A percentile compares a stretch with the other conserved stretches of the same genome.
phyloP scores from a whole-genome alignment of 208 protist genomes.

The Trypanosomatidae sp. region DNA sequence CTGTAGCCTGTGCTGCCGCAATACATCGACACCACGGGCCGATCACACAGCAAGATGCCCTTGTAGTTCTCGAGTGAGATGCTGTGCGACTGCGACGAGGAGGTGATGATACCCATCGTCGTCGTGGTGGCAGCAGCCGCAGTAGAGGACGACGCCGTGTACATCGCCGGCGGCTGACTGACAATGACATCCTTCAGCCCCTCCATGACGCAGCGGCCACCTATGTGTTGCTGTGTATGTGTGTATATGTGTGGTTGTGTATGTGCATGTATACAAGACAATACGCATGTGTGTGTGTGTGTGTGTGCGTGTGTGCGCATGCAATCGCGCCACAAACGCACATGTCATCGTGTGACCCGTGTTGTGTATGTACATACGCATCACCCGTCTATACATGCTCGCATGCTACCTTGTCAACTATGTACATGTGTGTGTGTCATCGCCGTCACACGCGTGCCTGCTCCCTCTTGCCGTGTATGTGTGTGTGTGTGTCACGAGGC shows the following conservation, averaged over 20 bases:
- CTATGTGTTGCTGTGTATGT: background rate
- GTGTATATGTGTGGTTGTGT: no score
- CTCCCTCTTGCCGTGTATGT: background rate
- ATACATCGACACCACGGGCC: slow-evolving; percentile 17
- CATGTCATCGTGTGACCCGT: no score
- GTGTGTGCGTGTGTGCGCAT: background rate
- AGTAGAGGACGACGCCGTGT: no score
- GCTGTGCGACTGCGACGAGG: background rate
- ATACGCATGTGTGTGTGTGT: background rate
- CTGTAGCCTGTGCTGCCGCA: slow-evolving; percentile 2
- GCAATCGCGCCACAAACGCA: background rate
- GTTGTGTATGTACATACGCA: no score
- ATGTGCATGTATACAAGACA: no score
- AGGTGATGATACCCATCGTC: slow-evolving; percentile 3
- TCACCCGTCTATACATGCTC: no score
- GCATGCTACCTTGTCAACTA: no score
- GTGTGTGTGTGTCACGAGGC: background rate
- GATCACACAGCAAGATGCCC: slow-evolving; percentile 79
- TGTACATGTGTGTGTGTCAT: background rate
- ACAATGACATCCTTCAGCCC: slow-evolving; percentile 84
- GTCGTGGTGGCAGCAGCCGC: slow-evolving; percentile 15
- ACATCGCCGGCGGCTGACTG: slow-evolving; percentile 75
- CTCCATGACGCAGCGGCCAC: slow-evolving; percentile 31
- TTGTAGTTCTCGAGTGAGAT: slow-evolving; percentile 87
- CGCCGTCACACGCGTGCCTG: background rate